A percentile compares a stretch with the other conserved stretches of the same genome.
Conservation (phyloP, 192 early-diverging fungal genomes). For the Spizellomyces sp. region DNA sequence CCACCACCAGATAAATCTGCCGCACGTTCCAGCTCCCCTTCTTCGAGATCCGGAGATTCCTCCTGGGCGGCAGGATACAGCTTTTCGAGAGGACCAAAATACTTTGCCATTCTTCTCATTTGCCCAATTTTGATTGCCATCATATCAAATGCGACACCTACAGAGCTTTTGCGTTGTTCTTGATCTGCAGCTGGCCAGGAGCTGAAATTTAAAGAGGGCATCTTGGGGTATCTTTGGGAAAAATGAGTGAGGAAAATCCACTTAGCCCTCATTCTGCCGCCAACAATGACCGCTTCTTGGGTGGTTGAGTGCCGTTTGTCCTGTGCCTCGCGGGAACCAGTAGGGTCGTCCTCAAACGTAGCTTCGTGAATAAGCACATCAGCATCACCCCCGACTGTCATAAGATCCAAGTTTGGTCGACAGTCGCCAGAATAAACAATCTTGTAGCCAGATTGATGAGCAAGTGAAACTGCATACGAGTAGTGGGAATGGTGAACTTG, state of each 20-base stretch:
- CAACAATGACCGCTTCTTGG: constrained; percentile 85
- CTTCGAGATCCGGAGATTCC: constrained; percentile 19
- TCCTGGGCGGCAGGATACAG: constrained; percentile 17
- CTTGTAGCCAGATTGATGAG: constrained; percentile 73
- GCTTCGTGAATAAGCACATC: constrained; percentile 87
- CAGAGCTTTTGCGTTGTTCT: constrained; percentile 1
- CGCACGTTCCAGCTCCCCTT: constrained; percentile 12
- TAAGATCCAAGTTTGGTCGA: constrained; percentile 77
- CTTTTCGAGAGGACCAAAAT: constrained; percentile 5
- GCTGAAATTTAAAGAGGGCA: constrained; percentile 47
- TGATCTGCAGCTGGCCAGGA: constrained; percentile 3
- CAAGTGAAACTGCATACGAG: constrained; percentile 77
- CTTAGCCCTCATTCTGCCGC: constrained; percentile 81
- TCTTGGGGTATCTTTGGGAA: constrained; percentile 91
- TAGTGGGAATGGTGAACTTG: constrained; percentile 82
- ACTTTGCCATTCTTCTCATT: constrained; percentile 17
- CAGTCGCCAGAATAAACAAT: constrained; percentile 92
- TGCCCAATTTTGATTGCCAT: constrained; percentile 64
- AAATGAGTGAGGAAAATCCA: constrained; percentile 92
- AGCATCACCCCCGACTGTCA: constrained; percentile 66
- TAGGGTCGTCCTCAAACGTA: constrained; percentile 58
- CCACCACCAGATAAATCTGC: not conserved
- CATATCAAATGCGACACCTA: constrained; percentile 74
- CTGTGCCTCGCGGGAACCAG: constrained; percentile 81
- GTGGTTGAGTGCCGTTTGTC: constrained; percentile 86